phyloP scores from a whole-genome alignment of 2,329 filamentous ascomycete species.

The Phialocephala subalpina region DNA sequence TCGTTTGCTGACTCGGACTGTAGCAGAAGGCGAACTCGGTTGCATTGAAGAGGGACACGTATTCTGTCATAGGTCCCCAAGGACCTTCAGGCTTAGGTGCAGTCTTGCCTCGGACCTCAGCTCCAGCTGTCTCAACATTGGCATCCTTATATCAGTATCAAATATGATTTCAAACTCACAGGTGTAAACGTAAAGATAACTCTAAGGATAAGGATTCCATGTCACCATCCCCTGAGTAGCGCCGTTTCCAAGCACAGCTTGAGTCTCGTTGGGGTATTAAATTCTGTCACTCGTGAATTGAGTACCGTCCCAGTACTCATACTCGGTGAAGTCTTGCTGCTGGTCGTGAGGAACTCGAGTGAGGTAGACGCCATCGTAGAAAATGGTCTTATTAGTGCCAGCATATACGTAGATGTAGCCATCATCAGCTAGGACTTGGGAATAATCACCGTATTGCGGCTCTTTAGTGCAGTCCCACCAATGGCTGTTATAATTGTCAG shows the following conservation, averaged over 20 bases:
- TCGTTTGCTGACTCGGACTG: slow-evolving; percentile 14
- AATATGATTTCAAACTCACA: slow-evolving; percentile 11
- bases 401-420: slow-evolving; percentile 17
- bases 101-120: background rate
- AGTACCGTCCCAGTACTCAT: slow-evolving; percentile 20
- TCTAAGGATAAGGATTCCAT: slow-evolving; percentile 17
- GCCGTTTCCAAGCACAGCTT: slow-evolving; percentile 17
- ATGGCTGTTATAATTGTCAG: slow-evolving; percentile 6
- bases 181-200: slow-evolving; percentile 21
- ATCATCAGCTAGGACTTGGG: slow-evolving; percentile 11
- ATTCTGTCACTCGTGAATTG: slow-evolving; percentile 10
- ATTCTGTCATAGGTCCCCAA: slow-evolving; percentile 3
- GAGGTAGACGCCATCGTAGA: slow-evolving; percentile 19
- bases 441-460: slow-evolving; percentile 20
- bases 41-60: slow-evolving; percentile 9
- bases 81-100: slow-evolving; percentile 17
- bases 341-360: slow-evolving; percentile 12
- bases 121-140: too few relatives aligned
- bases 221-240: slow-evolving; percentile 14
- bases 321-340: slow-evolving; percentile 8
- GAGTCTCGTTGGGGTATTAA: slow-evolving; percentile 10
- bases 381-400: background rate
- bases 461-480: slow-evolving; percentile 19
- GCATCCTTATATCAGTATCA: too few relatives aligned
- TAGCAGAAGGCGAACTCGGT: slow-evolving; percentile 13